Percentiles rank a stretch among this genome's conserved stretches.
Evolutionary conservation across 129 eudicot species (phyloP).

Genomic region (Rutidosis leptorrhynchoides): DNA sequence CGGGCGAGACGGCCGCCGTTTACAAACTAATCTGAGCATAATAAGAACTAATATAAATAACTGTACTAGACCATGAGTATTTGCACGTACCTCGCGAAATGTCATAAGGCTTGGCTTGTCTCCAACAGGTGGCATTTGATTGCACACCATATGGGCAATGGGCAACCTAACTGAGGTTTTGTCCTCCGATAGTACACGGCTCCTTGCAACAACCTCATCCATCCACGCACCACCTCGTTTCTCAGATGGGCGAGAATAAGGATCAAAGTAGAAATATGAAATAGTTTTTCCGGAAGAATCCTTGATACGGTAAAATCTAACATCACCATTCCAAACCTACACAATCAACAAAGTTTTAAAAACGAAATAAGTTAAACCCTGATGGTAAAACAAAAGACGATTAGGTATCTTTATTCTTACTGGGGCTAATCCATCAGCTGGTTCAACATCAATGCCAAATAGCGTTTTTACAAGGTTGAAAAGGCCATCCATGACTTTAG

Average conservation of each 20-base stretch:
- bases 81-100: constrained; percentile 72
- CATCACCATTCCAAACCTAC: constrained; percentile 93
- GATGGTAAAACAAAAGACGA: not conserved
- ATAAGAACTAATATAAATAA: not conserved
- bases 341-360: constrained; percentile 15
- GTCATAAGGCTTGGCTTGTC: constrained; percentile 98
- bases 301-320: constrained; percentile 72
- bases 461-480: constrained; percentile 80
- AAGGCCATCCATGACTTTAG: constrained; percentile 97
- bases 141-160: constrained; percentile 96
- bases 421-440: constrained; percentile 90
- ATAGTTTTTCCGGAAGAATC: constrained; percentile 73
- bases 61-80: not conserved
- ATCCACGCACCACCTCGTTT: constrained; percentile 99
- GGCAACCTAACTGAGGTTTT: constrained; percentile 80
- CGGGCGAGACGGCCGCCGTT: too few relatives aligned
- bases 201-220: constrained; percentile 89
- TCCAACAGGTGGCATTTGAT: constrained; percentile 96
- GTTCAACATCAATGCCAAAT: constrained; percentile 67
- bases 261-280: constrained; percentile 94
- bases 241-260: constrained; percentile 92
- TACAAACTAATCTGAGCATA: too few relatives aligned
- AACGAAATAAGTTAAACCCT: not conserved
- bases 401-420: constrained; percentile 49
- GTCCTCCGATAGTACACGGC: constrained; percentile 69